These are phyloP conservation scores for Candida nanaspora DNA, from an alignment of 805 yeast genomes.

Conservation along the genomic window DNA sequence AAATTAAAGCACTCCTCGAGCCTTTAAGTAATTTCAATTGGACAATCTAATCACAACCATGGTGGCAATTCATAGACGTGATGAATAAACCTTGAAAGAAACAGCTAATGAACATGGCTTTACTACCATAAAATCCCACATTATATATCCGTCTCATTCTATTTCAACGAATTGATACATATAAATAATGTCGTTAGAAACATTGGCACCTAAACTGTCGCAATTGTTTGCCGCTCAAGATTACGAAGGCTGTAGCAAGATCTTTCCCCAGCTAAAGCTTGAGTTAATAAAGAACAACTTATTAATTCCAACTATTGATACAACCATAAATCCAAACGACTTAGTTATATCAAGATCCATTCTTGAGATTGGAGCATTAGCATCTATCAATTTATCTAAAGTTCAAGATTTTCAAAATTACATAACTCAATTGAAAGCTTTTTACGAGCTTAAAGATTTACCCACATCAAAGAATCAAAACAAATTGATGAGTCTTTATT, in stretches of 20 bases:
- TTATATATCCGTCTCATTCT: no score
- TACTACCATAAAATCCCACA: no score
- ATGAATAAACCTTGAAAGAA: no score
- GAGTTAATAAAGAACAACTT: slow-evolving; percentile 73
- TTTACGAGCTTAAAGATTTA: slow-evolving; percentile 42
- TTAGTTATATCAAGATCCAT: slow-evolving; percentile 73
- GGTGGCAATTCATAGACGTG: neutral
- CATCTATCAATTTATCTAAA: slow-evolving; percentile 58
- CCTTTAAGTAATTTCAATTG: neutral
- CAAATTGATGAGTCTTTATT: slow-evolving; percentile 68
- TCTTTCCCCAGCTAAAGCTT: slow-evolving; percentile 68
- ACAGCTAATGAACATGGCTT: no score
- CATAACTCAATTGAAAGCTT: slow-evolving; percentile 69
- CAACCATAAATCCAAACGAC: slow-evolving; percentile 47
- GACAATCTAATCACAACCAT: neutral
- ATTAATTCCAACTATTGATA: slow-evolving; percentile 53
- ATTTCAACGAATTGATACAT: no score
- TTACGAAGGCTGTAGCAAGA: slow-evolving; percentile 49
- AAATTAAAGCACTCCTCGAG: neutral
- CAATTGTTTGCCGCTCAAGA: slow-evolving; percentile 54
- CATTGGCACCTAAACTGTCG: slow-evolving; percentile 63
- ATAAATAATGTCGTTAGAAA: slow-evolving; percentile 52
- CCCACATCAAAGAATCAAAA: slow-evolving; percentile 51
- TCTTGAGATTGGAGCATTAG: slow-evolving; percentile 81
- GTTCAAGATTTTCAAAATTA: slow-evolving; percentile 64